These are phyloP conservation scores for Zanthoxylum bungeanum DNA, from an alignment of 345 rosid genomes.

Conservation along the genomic window DNA sequence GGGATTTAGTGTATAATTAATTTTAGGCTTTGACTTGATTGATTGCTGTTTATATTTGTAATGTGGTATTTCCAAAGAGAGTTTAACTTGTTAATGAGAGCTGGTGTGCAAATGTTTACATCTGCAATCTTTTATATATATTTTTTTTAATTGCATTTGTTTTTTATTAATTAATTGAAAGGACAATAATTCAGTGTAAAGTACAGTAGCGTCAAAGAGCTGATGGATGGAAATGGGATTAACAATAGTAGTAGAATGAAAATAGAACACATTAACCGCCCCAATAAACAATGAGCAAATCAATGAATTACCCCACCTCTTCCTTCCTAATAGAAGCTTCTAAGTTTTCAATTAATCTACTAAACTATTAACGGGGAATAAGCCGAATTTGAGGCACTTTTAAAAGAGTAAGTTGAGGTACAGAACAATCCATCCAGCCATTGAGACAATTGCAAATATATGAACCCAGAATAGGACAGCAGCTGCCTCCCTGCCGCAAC, in stretches of 20 bases:
- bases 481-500: conserved; percentile 98
- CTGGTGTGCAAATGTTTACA: neutral
- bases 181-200: no score
- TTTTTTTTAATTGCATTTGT: neutral
- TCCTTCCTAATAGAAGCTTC: neutral
- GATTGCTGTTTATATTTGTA: neutral
- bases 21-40: neutral
- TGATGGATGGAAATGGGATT: neutral
- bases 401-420: conserved; percentile 80
- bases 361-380: conserved; percentile 10
- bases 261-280: neutral
- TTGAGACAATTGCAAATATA: conserved; percentile 81
- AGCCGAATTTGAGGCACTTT: conserved; percentile 3
- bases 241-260: neutral
- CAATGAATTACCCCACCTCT: neutral
- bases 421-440: conserved; percentile 96
- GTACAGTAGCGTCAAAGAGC: neutral
- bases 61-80: neutral
- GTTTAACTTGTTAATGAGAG: neutral
- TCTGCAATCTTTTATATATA: neutral
- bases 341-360: conserved; percentile 1
- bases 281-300: neutral
- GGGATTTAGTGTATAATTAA: neutral
- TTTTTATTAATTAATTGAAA: neutral
- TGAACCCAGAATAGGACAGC: conserved; percentile 98